These are phyloP conservation scores for Guillardia theta DNA, from an alignment of 78 protist genomes.

Conservation along the genomic window DNA sequence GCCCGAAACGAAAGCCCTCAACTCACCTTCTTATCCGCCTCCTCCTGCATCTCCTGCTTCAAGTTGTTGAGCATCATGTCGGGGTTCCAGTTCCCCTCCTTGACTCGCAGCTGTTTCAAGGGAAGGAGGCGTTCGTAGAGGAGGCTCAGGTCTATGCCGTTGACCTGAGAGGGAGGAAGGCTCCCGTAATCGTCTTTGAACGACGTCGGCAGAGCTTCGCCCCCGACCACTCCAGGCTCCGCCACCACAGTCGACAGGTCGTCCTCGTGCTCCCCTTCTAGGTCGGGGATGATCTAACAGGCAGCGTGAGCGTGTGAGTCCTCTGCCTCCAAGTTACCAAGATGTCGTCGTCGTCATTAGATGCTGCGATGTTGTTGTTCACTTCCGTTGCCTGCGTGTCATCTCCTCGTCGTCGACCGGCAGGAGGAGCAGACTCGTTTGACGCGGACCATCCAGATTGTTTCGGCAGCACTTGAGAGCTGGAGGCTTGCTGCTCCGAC, in stretches of 20 bases:
- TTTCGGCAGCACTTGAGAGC: too few relatives aligned
- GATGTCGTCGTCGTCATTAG: not conserved
- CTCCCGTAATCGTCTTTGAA: not conserved
- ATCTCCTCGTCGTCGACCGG: too few relatives aligned
- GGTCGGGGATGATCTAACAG: constrained; percentile 3
- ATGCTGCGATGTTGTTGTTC: too few relatives aligned
- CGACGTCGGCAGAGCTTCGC: not conserved
- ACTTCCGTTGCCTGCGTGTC: too few relatives aligned
- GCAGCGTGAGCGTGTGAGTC: too few relatives aligned
- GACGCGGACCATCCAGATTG: too few relatives aligned
- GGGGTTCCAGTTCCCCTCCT: not conserved
- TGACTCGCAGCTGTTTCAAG: not conserved
- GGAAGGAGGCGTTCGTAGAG: not conserved
- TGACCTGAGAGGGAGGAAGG: not conserved
- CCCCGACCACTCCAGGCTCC: not conserved
- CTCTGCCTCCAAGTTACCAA: too few relatives aligned
- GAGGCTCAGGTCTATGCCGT: not conserved
- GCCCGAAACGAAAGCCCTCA: too few relatives aligned
- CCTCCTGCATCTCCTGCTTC: constrained; percentile 1
- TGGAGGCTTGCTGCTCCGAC: too few relatives aligned
- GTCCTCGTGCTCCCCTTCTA: not conserved
- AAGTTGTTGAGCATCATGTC: not conserved
- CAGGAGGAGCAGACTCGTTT: too few relatives aligned
- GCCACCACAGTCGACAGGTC: not conserved
- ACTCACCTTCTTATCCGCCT: not conserved